Conservation (phyloP, 2,329 filamentous ascomycete genomes). For the Teratosphaeria pseudoeucalypti region DNA sequence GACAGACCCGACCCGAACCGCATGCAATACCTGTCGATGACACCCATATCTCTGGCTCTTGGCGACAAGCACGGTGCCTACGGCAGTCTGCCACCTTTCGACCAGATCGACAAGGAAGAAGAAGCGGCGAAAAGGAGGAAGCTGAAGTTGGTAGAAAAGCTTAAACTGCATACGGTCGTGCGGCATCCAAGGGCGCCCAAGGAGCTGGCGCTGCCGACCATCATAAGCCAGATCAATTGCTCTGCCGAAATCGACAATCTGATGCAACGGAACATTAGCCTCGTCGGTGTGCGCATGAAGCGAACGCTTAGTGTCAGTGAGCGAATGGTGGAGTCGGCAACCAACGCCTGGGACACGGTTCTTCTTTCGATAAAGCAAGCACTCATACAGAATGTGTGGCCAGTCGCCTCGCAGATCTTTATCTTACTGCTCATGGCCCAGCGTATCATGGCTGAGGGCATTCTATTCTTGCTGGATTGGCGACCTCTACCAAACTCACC, state of each 20-base stretch:
- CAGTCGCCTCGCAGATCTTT: slow-evolving; percentile 59
- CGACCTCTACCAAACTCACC: slow-evolving; percentile 59
- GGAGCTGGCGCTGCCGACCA: slow-evolving; percentile 67
- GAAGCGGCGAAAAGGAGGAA: slow-evolving; percentile 55
- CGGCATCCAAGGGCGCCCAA: slow-evolving; percentile 68
- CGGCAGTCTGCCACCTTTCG: slow-evolving; percentile 30
- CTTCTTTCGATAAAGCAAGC: slow-evolving; percentile 59
- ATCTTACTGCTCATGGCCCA: slow-evolving; percentile 71
- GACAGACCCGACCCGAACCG: slow-evolving; percentile 71
- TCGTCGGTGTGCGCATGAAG: slow-evolving; percentile 71
- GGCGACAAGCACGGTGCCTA: slow-evolving; percentile 53
- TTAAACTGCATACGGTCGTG: slow-evolving; percentile 77
- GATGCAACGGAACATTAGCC: slow-evolving; percentile 79
- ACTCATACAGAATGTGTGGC: slow-evolving; percentile 66
- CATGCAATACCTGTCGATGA: slow-evolving; percentile 94
- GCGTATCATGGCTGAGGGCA: slow-evolving; percentile 66
- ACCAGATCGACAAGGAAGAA: slow-evolving; percentile 61
- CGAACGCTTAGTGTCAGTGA: slow-evolving; percentile 87
- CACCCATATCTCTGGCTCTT: slow-evolving; percentile 78
- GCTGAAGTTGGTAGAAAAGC: slow-evolving; percentile 65
- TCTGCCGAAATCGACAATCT: slow-evolving; percentile 79
- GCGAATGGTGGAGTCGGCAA: slow-evolving; percentile 85
- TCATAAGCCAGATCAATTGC: slow-evolving; percentile 93
- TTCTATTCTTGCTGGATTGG: slow-evolving; percentile 77
- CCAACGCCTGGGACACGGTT: slow-evolving; percentile 69